Conservation (phyloP, 2,329 filamentous ascomycete species). For the Penicillium janthinellum region DNA sequence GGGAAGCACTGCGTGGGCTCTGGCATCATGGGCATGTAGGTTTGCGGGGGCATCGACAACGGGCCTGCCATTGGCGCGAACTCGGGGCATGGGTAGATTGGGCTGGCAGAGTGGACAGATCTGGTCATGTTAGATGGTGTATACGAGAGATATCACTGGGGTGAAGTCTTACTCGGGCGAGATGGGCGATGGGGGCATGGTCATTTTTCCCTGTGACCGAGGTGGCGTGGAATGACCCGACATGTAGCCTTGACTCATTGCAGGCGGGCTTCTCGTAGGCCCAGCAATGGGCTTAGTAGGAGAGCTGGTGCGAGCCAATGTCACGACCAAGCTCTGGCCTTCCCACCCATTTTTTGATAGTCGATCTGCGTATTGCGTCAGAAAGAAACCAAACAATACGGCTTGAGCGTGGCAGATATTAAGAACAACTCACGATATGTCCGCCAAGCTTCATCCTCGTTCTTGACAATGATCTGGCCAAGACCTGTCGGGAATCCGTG, state of each 20-base stretch:
- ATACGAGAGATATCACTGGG: background rate
- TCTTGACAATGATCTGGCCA: constrained; percentile 49
- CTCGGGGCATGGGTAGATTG: constrained; percentile 30
- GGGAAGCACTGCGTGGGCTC: constrained; percentile 32
- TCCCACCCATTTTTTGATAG: constrained; percentile 48
- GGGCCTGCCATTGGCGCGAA: constrained; percentile 30
- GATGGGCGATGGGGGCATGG: constrained; percentile 38
- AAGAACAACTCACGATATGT: constrained; percentile 39
- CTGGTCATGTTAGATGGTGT: constrained; percentile 15
- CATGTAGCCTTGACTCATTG: constrained; percentile 31
- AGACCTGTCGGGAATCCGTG: constrained; percentile 47
- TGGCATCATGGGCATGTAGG: constrained; percentile 33
- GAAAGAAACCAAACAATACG: background rate
- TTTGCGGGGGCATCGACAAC: constrained; percentile 25
- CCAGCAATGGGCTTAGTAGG: constrained; percentile 47
- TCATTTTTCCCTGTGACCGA: constrained; percentile 28
- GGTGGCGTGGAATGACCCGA: constrained; percentile 40
- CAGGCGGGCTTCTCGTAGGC: constrained; percentile 42
- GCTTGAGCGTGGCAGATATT: background rate
- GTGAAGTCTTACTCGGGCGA: constrained; percentile 37
- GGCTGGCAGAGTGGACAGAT: constrained; percentile 24
- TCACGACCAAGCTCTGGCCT: constrained; percentile 46
- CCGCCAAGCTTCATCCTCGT: constrained; percentile 48
- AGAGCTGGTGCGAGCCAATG: constrained; percentile 42
- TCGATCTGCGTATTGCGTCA: constrained; percentile 36